Conservation (phyloP, 2,329 filamentous ascomycete species). For the Mycosphaerella arachidis region DNA sequence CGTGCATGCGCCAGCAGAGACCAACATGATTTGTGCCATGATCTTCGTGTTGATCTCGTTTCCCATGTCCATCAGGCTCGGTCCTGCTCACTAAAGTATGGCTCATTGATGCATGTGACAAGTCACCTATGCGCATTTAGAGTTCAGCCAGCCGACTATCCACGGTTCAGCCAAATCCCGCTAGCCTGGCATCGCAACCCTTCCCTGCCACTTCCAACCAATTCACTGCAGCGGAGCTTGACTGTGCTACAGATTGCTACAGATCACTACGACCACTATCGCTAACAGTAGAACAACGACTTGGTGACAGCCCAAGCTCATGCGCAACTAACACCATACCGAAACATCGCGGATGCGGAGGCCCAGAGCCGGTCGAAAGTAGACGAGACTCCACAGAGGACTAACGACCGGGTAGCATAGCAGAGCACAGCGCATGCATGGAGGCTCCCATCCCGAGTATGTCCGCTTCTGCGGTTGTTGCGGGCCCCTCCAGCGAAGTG, state of each 20-base stretch:
- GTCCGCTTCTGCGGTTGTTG: slow-evolving; percentile 9
- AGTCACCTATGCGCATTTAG: background rate
- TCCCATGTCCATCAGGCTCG: background rate
- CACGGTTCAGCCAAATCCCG: background rate
- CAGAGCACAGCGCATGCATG: slow-evolving; percentile 6
- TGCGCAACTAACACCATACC: background rate
- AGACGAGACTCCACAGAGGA: background rate
- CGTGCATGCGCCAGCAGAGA: background rate
- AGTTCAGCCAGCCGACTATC: background rate
- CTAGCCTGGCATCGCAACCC: background rate
- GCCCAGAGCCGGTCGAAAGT: background rate
- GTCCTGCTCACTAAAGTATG: background rate
- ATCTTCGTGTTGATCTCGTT: background rate
- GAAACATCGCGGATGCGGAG: background rate
- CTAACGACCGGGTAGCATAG: background rate
- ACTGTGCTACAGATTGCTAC: background rate
- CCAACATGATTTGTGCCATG: background rate
- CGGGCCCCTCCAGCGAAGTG: slow-evolving; percentile 21
- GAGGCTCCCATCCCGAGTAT: slow-evolving; percentile 2
- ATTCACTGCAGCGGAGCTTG: background rate
- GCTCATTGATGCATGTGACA: background rate
- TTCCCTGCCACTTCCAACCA: background rate
- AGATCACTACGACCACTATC: background rate
- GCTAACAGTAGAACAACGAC: background rate
- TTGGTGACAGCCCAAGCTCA: background rate